phyloP scores from a whole-genome alignment of 2,329 filamentous ascomycete species.

The Dactylellina haptotyla region DNA sequence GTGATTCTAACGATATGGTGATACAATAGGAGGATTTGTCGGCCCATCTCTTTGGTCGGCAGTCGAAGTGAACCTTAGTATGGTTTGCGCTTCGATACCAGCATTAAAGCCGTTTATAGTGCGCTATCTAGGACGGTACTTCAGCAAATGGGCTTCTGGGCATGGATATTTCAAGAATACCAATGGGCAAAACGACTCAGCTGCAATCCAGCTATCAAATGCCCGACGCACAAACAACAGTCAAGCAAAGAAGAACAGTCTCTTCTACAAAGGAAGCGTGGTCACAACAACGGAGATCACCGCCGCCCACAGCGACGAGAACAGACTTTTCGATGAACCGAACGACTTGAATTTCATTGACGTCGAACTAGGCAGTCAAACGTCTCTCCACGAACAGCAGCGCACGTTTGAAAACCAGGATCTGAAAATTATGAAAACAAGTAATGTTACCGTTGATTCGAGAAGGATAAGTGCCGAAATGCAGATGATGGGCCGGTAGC shows the following conservation, averaged over 20 bases:
- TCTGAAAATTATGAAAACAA: conserved; percentile 45
- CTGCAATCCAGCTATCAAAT: conserved; percentile 23
- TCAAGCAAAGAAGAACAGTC: conserved; percentile 36
- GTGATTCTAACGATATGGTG: not conserved
- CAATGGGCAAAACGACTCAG: conserved; percentile 11
- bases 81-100: conserved; percentile 54
- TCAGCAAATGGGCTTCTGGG: conserved; percentile 48
- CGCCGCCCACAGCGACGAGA: conserved; percentile 30
- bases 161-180: conserved; percentile 23
- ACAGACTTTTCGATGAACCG: conserved; percentile 13
- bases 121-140: conserved; percentile 36
- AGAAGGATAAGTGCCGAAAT: conserved; percentile 36
- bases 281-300: conserved; percentile 37
- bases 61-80: conserved; percentile 44
- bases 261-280: conserved; percentile 40
- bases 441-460: conserved; percentile 36
- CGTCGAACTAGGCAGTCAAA: conserved; percentile 21
- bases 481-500: not conserved
- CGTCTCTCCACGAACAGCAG: conserved; percentile 6
- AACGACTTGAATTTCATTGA: conserved; percentile 30
- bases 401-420: conserved; percentile 31
- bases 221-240: conserved; percentile 19
- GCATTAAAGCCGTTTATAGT: conserved; percentile 48
- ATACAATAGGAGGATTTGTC: conserved; percentile 29
- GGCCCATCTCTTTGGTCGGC: conserved; percentile 40